phyloP scores from a whole-genome alignment of 371 early-diverging fungal species.

The Saksenaea vasiformis region DNA sequence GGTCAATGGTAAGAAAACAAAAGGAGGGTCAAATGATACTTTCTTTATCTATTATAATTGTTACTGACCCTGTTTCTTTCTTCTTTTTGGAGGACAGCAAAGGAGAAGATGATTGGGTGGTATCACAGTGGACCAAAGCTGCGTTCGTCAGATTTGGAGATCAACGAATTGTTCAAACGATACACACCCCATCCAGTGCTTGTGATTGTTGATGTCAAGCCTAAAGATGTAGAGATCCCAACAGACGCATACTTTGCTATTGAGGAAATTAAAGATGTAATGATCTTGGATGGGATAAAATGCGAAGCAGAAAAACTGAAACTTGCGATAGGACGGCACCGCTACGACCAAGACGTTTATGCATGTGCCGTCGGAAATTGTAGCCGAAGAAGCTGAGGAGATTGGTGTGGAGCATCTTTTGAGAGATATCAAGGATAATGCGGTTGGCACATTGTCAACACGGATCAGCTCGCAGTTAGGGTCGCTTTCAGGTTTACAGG shows the following conservation, averaged over 20 bases:
- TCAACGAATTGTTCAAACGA: constrained; percentile 96
- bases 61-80: not conserved
- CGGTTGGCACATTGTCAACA: constrained; percentile 91
- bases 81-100: constrained; percentile 56
- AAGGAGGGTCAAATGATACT: not conserved
- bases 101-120: constrained; percentile 99
- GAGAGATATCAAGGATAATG: constrained; percentile 97
- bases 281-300: constrained; percentile 4
- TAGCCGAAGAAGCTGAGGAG: constrained; percentile 99
- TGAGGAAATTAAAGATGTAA: constrained; percentile 91
- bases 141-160: constrained; percentile 96
- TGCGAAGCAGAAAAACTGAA: not conserved
- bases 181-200: constrained; percentile 95
- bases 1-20: constrained; percentile 85
- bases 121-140: constrained; percentile 99
- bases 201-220: constrained; percentile 94
- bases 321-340: constrained; percentile 81
- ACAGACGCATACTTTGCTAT: constrained; percentile 96
- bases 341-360: constrained; percentile 94
- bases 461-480: constrained; percentile 87
- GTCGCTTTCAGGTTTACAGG: constrained; percentile 86
- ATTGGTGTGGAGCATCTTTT: constrained; percentile 99
- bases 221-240: constrained; percentile 90
- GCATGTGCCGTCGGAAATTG: constrained; percentile 95
- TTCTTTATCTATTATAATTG: not conserved